Percentiles rank a stretch among this genome's conserved stretches.
phyloP scores from a whole-genome alignment of 257 asterid genomes.

The Nicotiana paniculata region DNA sequence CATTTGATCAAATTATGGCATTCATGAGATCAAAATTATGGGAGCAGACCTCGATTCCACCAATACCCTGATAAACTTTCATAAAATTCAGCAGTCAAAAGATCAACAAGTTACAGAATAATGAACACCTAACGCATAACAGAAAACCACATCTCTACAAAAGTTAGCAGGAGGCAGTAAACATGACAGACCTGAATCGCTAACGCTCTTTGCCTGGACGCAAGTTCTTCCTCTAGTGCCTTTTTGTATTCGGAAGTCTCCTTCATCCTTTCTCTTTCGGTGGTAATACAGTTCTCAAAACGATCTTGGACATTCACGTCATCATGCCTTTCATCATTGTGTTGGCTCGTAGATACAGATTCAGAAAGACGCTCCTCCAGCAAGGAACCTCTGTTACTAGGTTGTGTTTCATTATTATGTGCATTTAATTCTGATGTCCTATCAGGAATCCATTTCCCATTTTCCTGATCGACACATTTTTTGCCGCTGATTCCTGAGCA shows the following conservation, averaged over 20 bases:
- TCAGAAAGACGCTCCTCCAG: constrained; percentile 2
- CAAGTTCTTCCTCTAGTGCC: constrained; percentile 75
- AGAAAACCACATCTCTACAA: background rate
- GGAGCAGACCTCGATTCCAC: background rate
- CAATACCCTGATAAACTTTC: background rate
- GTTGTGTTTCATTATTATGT: constrained; percentile 10
- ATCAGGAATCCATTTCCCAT: constrained; percentile 9
- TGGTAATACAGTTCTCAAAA: constrained; percentile 26
- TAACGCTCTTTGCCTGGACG: constrained; percentile 57
- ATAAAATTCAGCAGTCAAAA: background rate
- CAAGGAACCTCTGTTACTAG: constrained; percentile 5
- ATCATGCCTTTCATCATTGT: constrained; percentile 22
- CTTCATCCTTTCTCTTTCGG: constrained; percentile 66
- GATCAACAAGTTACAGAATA: background rate
- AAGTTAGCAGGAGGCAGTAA: background rate
- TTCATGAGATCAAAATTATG: background rate
- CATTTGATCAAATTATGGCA: background rate
- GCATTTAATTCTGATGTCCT: background rate
- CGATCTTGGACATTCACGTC: constrained; percentile 6
- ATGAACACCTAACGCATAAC: background rate
- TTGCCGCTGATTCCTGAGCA: constrained; percentile 8
- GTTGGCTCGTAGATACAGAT: constrained; percentile 10
- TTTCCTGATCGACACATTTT: constrained; percentile 6
- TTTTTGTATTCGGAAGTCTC: constrained; percentile 83
- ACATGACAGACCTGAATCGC: constrained; percentile 55